Base-by-base conservation (phyloP, 192 early-diverging fungal genomes). In the Coemansia sp. region DNA sequence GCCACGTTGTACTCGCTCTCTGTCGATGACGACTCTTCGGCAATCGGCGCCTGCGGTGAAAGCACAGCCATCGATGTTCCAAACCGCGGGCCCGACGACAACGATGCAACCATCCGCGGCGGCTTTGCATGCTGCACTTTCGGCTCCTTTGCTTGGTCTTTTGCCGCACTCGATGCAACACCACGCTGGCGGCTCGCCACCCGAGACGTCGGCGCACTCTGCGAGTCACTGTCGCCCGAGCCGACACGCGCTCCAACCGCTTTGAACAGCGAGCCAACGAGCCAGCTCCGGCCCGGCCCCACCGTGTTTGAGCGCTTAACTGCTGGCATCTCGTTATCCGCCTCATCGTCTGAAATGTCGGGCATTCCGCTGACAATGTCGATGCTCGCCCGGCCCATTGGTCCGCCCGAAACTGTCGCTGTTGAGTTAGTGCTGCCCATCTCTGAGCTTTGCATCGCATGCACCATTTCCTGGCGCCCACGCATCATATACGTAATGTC, bases 261-360 rank as follows among this genome's bases (percentile, higher is more conserved):
- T 55, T 43, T 55, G 51, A 80, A 74, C 10, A 74, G 64, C 25
- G 77, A 67, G 14, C 52, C 61, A 31, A 74, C 37, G 35, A 74
- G 53, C 11, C 77, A 72, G 16, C 77, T 72, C 10, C 71, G 37
- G 2, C 65, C 65, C 8, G 64, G 61, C 3, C 77, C 77, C n/a
- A 80, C 71, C 0, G 77, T 74, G 55, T 80, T 80, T n/a, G 77
- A 74, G 4, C 77, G 68, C 65, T 74, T 74, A 19, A 80, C 47
- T 12, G 51, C 58, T 10, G 77, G 54, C 38, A 59, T 49, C 19
- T 60, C 68, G 4, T 38, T 38, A 12, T 35, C 53, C 0, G 57
- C 2, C 17, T 61, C 35, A 17, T 37, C 25, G 17, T 25, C 48
- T 25, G 21, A 58, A 47, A 7, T 48, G 3, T 23, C 17, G 50